Conservation (phyloP, 345 rosid genomes). For the Eucalyptus rudis region DNA sequence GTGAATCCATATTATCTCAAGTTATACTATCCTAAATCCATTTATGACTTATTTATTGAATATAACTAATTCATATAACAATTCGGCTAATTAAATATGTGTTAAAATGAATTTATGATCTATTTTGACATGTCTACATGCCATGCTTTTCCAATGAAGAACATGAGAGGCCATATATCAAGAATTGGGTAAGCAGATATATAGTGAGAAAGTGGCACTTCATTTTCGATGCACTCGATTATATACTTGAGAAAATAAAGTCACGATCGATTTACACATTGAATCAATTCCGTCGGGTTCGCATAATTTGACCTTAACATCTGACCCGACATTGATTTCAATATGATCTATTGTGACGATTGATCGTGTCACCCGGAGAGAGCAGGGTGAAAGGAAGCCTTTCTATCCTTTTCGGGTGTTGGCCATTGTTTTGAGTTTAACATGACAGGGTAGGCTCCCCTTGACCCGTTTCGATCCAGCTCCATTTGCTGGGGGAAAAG, state of each 20-base stretch:
- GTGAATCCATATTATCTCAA: too few species aligned
- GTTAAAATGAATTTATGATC: too few species aligned
- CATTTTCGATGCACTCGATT: fast-evolving
- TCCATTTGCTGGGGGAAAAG: not conserved
- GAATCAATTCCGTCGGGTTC: not conserved
- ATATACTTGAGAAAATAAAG: not conserved
- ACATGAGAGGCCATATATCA: not conserved
- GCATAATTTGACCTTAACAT: not conserved
- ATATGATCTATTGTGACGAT: too few species aligned
- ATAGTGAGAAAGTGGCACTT: not conserved
- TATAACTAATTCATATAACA: too few species aligned
- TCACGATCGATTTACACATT: not conserved
- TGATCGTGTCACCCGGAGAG: too few species aligned
- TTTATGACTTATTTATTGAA: too few species aligned
- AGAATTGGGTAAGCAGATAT: not conserved
- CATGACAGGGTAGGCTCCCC: not conserved
- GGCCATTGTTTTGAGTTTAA: not conserved
- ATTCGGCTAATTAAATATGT: too few species aligned
- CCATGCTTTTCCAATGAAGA: not conserved
- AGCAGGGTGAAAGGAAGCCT: not conserved
- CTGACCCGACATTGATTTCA: too few species aligned
- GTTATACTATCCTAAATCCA: fast-evolving
- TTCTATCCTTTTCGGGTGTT: not conserved
- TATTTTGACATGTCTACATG: not conserved
- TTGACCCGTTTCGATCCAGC: not conserved